Conservation (phyloP, 306 rosid species). For the Gynostemma pentaphyllum region DNA sequence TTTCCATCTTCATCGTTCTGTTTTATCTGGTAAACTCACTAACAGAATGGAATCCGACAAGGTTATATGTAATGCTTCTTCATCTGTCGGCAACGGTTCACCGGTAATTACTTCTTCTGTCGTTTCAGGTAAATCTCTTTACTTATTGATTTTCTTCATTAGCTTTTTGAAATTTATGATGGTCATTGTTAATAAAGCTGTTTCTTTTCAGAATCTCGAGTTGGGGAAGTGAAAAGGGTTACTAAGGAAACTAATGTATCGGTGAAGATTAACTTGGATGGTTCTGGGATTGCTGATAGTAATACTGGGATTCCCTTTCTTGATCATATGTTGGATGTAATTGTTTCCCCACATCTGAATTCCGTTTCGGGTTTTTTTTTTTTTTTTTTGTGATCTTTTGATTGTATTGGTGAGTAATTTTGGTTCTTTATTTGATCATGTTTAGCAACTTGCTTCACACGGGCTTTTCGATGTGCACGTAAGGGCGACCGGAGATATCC, state of each 20-base stretch:
- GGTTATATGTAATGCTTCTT: constrained; percentile 28
- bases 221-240: constrained; percentile 80
- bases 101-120: constrained; percentile 20
- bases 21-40: constrained; percentile 18
- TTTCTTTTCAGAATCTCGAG: constrained; percentile 44
- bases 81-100: constrained; percentile 29
- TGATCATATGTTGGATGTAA: constrained; percentile 94
- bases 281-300: constrained; percentile 66
- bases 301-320: constrained; percentile 86
- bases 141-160: not conserved
- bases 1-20: constrained; percentile 11
- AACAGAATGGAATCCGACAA: constrained; percentile 17
- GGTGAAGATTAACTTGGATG: constrained; percentile 81
- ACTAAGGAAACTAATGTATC: constrained; percentile 78
- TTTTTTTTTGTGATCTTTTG: not conserved
- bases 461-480: constrained; percentile 76
- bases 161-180: not conserved
- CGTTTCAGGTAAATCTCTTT: constrained; percentile 32
- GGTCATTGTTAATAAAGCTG: not conserved
- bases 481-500: constrained; percentile 70
- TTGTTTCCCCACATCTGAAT: constrained; percentile 12
- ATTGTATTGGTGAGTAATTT: not conserved
- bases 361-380: not conserved
- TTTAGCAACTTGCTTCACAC: constrained; percentile 89
- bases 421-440: constrained; percentile 1